Conservation (phyloP, 2,329 filamentous ascomycete genomes). For the Teratosphaeriaceae sp. region DNA sequence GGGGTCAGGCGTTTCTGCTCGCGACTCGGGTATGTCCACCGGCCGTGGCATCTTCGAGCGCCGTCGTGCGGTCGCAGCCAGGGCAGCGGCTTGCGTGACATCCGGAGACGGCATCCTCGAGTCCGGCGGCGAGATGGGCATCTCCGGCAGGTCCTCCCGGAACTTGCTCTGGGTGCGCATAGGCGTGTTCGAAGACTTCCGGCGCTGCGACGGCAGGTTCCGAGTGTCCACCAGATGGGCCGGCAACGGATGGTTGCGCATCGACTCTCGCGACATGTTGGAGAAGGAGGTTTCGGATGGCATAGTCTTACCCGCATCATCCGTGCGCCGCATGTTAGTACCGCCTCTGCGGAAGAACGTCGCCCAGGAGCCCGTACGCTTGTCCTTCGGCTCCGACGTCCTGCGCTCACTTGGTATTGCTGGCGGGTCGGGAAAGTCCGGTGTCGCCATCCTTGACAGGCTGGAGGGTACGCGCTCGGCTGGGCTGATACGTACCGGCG, state of each 20-base stretch:
- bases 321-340: conserved; percentile 33
- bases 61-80: conserved; percentile 34
- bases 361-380: conserved; percentile 49
- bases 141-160: conserved; percentile 82
- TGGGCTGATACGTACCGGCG: conserved; percentile 16
- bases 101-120: conserved; percentile 76
- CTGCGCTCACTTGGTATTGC: conserved; percentile 26
- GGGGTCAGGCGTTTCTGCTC: conserved; percentile 6
- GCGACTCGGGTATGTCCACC: conserved; percentile 8
- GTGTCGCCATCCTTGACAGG: conserved; percentile 8
- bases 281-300: conserved; percentile 70
- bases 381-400: conserved; percentile 42
- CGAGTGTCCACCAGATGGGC: conserved; percentile 38
- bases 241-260: conserved; percentile 52
- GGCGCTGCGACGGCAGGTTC: conserved; percentile 35
- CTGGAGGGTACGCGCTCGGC: conserved; percentile 11
- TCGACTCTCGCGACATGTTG: conserved; percentile 85
- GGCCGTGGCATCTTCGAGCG: conserved; percentile 23
- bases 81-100: conserved; percentile 39
- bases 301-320: conserved; percentile 41
- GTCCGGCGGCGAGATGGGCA: conserved; percentile 76
- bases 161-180: conserved; percentile 86
- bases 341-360: conserved; percentile 66
- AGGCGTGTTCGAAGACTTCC: conserved; percentile 50
- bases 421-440: conserved; percentile 19